A percentile compares a stretch with the other conserved stretches of the same genome.
Conservation (phyloP, 176 grass and related monocot genomes). For the Ananas comosus region DNA sequence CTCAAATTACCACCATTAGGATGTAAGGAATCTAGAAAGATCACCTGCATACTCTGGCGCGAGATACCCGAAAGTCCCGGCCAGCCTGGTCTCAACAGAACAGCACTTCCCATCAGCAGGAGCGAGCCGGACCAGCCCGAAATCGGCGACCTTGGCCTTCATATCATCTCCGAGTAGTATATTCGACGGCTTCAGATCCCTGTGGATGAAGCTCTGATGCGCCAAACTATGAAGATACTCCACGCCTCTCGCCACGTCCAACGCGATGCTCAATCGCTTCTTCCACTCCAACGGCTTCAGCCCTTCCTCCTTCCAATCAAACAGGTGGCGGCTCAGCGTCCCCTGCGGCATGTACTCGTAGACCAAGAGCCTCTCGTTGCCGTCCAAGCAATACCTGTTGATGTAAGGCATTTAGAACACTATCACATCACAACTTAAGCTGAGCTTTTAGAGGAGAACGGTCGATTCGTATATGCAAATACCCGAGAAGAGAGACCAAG, state of each 20-base stretch:
- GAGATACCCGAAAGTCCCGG: constrained; percentile 91
- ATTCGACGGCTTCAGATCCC: constrained; percentile 89
- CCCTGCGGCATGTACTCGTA: constrained; percentile 99
- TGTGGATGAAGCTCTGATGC: constrained; percentile 94
- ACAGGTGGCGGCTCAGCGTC: constrained; percentile 60
- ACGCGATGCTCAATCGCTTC: constrained; percentile 65
- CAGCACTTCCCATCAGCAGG: constrained; percentile 80
- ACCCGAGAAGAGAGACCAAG: constrained; percentile 82
- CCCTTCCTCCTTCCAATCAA: constrained; percentile 60
- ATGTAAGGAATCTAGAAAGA: constrained; percentile 18
- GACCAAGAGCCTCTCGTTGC: constrained; percentile 83
- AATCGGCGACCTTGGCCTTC: constrained; percentile 97
- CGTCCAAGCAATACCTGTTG: constrained; percentile 45
- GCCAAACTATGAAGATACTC: constrained; percentile 89
- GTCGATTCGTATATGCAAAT: constrained; percentile 1
- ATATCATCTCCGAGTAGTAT: constrained; percentile 96
- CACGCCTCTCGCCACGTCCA: constrained; percentile 95
- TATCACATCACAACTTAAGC: too few species aligned
- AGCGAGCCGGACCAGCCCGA: constrained; percentile 82
- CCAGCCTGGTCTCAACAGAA: constrained; percentile 72
- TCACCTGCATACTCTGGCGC: constrained; percentile 97
- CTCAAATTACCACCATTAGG: neutral
- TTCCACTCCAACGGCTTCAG: constrained; percentile 83
- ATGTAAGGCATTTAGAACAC: too few species aligned
- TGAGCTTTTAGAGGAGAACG: too few species aligned